A percentile compares a stretch with the other conserved stretches of the same genome.
Evolutionary conservation across 148 eudicot genomes (phyloP).

Genomic region (Diospyros kaki): DNA sequence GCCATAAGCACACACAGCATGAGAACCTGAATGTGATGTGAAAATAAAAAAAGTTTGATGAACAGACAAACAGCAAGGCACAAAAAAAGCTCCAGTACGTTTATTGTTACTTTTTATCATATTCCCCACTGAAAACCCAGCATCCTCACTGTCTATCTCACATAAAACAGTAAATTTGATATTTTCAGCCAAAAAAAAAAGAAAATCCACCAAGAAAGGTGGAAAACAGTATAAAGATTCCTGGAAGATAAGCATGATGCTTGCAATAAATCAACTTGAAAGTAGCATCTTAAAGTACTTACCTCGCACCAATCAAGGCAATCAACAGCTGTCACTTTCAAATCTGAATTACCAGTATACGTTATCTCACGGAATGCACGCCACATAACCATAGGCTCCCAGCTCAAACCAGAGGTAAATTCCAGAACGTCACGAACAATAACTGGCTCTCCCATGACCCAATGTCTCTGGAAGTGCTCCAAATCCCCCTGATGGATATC

Average conservation of each 20-base stretch:
- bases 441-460: slow-evolving; percentile 28
- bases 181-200: background rate
- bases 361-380: slow-evolving; percentile 24
- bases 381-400: slow-evolving; percentile 46
- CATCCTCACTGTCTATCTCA: background rate
- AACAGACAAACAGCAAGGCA: background rate
- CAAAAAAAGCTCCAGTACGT: background rate
- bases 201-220: background rate
- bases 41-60: too few relatives aligned
- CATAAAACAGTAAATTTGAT: background rate
- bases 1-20: too few relatives aligned
- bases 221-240: background rate
- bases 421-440: slow-evolving; percentile 23
- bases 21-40: too few relatives aligned
- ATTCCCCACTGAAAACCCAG: background rate
- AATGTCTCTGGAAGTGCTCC: slow-evolving; percentile 30
- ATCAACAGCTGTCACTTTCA: slow-evolving; percentile 18
- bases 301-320: slow-evolving; percentile 30
- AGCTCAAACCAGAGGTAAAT: slow-evolving; percentile 24
- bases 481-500: slow-evolving; percentile 20
- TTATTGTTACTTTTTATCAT: background rate
- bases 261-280: background rate
- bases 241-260: background rate
- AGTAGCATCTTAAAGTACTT: background rate
- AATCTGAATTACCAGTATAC: slow-evolving; percentile 13